These are phyloP conservation scores for Plasmodium vivax DNA, from an alignment of 169 alveolate species.

Conservation along the genomic window DNA sequence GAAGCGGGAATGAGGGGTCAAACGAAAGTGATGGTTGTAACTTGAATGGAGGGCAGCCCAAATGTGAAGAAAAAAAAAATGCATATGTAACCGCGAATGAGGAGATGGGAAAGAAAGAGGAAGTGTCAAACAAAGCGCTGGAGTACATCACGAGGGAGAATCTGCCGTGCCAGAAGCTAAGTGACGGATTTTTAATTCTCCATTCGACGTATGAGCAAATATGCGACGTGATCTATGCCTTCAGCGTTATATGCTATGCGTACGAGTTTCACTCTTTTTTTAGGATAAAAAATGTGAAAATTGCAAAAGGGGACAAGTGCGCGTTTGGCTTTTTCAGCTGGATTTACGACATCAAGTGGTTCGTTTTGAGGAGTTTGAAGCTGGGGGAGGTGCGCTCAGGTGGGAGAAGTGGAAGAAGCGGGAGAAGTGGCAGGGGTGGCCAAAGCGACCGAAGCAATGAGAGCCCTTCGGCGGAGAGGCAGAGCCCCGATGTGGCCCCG, in stretches of 20 bases:
- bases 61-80: neutral
- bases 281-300: slow-evolving; percentile 23
- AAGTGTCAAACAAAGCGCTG: neutral
- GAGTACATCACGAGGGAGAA: neutral
- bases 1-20: neutral
- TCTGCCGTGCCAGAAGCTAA: slow-evolving; percentile 4
- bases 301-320: slow-evolving; percentile 37
- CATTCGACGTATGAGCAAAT: slow-evolving; percentile 48
- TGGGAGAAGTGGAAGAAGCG: neutral
- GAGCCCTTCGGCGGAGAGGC: neutral
- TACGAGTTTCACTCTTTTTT: slow-evolving; percentile 46
- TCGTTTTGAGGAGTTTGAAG: slow-evolving; percentile 1
- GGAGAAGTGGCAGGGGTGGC: neutral
- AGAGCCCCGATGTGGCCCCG: neutral
- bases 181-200: slow-evolving; percentile 19
- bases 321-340: slow-evolving; percentile 37
- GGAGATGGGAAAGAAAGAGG: neutral
- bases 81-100: neutral
- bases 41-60: neutral
- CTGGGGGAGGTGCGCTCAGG: neutral
- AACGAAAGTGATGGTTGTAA: neutral
- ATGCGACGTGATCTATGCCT: slow-evolving; percentile 36
- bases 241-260: slow-evolving; percentile 38
- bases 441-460: neutral
- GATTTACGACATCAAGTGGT: slow-evolving; percentile 29